Base-by-base conservation (phyloP, 352 stramenopile genomes). In the Thraustochytrium sp. region DNA sequence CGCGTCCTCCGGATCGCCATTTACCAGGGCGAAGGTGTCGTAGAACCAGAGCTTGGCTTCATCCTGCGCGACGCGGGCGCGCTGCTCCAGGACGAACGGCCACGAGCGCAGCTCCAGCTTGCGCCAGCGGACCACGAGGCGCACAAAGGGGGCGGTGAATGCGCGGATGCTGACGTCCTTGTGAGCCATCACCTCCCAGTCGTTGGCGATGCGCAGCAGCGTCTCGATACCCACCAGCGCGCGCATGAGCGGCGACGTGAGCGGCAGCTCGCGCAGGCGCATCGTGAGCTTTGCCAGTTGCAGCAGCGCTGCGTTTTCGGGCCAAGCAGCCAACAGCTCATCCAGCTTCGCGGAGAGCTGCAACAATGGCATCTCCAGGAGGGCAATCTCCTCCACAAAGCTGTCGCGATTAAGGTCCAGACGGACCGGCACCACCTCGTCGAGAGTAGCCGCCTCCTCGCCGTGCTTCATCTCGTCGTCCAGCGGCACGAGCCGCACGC, bases 101-200 rank as follows among this genome's bases (percentile, higher is more conserved):
- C 97, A 99, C 84, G 93, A 98, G 72, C 98, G 93, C 29, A 99
- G 88, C 87, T 99, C 97, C 4, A 99, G 88, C 75, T 98, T 98
- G 73, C 97, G 91, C 97, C 97, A 99, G 21, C 92, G 90, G 38
- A 95, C 95, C 16, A 99, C 96, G 18, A 99, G 88, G 8, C 89
- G 87, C 38, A 93, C 97, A 2, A 99, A 89, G 54, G 94, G 89
- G 42, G 87, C 78, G 3, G 99, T 90, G 82, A 98, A 89, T 26
- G 92, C 90, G 3, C 92, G 91, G 29, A 99, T 92, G 61, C 93
- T 93, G 44, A 97, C 96, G 2, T 94, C 88, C 5, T 91, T 88
- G 34, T 95, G 95, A 11, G 96, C 95, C 85, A 98, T 96, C 62
- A 96, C 92, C 82, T 99, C 96, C 97, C 97, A 99, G 51, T 99